phyloP scores from a whole-genome alignment of 129 eudicot species.

The Solidago caesia region DNA sequence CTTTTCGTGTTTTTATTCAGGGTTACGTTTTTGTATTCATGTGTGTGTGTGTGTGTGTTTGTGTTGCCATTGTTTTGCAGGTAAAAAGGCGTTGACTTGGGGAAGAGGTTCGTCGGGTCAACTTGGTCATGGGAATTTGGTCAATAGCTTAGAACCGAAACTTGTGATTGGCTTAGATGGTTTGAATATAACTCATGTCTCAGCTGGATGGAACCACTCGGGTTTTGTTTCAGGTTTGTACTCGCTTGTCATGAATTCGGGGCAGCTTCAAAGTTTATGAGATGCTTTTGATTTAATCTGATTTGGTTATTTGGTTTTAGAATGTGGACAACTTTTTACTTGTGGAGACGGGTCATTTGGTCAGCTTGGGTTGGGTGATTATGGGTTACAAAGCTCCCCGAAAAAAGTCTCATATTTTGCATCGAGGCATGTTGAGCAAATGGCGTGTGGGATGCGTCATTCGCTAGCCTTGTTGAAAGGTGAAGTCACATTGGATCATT shows the following conservation, averaged over 20 bases:
- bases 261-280: background rate
- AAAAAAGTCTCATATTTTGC: slow-evolving; percentile 42
- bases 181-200: slow-evolving; percentile 45
- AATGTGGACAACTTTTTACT: slow-evolving; percentile 65
- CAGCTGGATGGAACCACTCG: slow-evolving; percentile 98
- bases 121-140: slow-evolving; percentile 78
- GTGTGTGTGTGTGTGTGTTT: background rate
- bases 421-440: slow-evolving; percentile 57
- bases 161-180: slow-evolving; percentile 14
- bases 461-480: slow-evolving; percentile 73
- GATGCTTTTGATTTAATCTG: background rate
- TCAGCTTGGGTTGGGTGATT: slow-evolving; percentile 92
- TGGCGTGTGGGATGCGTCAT: slow-evolving; percentile 95
- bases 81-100: slow-evolving; percentile 74
- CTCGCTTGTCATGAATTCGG: slow-evolving; percentile 6
- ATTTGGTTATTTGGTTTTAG: slow-evolving; percentile 34
- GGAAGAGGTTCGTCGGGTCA: slow-evolving; percentile 95
- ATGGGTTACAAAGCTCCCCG: slow-evolving; percentile 47
- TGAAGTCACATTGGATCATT: slow-evolving; percentile 18
- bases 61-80: slow-evolving; percentile 31
- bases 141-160: slow-evolving; percentile 52
- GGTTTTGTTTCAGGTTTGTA: slow-evolving; percentile 83
- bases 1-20: background rate
- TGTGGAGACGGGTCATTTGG: slow-evolving; percentile 98
- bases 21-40: background rate